Base-by-base conservation (phyloP, 345 rosid species). In the Syzygium aromaticum region DNA sequence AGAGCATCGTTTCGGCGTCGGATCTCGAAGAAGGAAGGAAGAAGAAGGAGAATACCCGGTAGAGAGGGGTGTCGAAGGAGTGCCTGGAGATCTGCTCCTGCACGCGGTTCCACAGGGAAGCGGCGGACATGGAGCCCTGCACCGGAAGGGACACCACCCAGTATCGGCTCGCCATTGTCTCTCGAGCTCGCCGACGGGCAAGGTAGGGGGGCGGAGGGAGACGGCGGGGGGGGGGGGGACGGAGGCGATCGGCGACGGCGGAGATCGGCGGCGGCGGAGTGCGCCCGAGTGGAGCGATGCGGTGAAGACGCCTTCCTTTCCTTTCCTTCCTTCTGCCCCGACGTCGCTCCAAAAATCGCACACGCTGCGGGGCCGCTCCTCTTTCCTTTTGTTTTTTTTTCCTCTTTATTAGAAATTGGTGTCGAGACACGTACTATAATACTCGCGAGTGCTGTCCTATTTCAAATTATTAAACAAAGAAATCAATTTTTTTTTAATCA, bases 21-120 rank as follows among this genome's bases (percentile, higher is more conserved):
- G 86, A 87, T 61, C 86, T 40, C 54, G 14, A 38, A 86, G 77
- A 27, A 88, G 86, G 59, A 80, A 77, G 54, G 54, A 84, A 15
- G 83, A 86, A 87, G 90, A 59, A 86, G 40, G 78, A 59, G 38
- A 80, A 87, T 92, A 98, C 99, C 93, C 99, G 94, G 92, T 98
- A 96, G 85, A 98, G 93, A 73, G 97, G 99, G 85, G 99, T 98
- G 85, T 98, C 99, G 88, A 98, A 98, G 91, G 99, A 96, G 92
- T 93, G 94, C 90, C 92, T 94, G 78, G 99, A 98, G 95, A 98
- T 95, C 92, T 95, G 98, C 17, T 96, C 99, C 83, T 94, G 99
- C 21, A 98, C 89, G 27, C 90, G 92, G 88, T 92, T 94, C 99
- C 99, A 96, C 10, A 94, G 88, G 84, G 98, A 49, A 27, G 97